Evolutionary conservation across 176 grass and related monocot species (phyloP).

Genomic region (Carex parvula): DNA sequence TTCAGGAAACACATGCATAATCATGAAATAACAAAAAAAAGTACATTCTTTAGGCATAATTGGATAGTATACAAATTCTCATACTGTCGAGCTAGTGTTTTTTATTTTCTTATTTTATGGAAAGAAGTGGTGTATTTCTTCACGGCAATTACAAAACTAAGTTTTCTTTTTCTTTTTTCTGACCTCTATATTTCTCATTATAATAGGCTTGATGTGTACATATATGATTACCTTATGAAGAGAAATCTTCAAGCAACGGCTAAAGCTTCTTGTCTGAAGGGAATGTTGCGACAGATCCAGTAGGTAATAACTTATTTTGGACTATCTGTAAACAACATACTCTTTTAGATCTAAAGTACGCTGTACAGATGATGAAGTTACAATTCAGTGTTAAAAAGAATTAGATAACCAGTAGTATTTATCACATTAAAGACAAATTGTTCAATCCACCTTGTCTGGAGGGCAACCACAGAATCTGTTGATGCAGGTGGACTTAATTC

Average conservation of each 20-base stretch:
- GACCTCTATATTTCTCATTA: neutral
- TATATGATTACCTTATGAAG: conserved; percentile 92
- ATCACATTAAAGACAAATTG: neutral
- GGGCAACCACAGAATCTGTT: neutral
- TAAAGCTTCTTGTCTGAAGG: conserved; percentile 89
- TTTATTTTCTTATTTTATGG: neutral
- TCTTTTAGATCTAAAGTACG: neutral
- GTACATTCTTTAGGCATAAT: neutral
- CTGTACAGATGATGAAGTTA: neutral
- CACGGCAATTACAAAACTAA: neutral
- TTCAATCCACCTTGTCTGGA: neutral
- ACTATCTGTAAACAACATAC: neutral
- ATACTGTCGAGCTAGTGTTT: neutral
- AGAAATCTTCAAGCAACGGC: conserved; percentile 83
- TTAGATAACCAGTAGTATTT: neutral
- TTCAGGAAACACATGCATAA: neutral
- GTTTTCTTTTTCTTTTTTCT: neutral
- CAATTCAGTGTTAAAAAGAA: neutral
- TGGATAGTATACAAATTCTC: neutral
- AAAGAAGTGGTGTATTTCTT: neutral
- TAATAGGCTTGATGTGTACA: conserved; percentile 94
- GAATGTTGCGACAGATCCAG: conserved; percentile 85
- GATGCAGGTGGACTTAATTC: neutral
- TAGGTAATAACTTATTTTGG: conserved; percentile 45
- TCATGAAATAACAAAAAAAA: neutral